phyloP scores from a whole-genome alignment of 1,284 basidiomycete genomes.

The Albatrellus sp. region DNA sequence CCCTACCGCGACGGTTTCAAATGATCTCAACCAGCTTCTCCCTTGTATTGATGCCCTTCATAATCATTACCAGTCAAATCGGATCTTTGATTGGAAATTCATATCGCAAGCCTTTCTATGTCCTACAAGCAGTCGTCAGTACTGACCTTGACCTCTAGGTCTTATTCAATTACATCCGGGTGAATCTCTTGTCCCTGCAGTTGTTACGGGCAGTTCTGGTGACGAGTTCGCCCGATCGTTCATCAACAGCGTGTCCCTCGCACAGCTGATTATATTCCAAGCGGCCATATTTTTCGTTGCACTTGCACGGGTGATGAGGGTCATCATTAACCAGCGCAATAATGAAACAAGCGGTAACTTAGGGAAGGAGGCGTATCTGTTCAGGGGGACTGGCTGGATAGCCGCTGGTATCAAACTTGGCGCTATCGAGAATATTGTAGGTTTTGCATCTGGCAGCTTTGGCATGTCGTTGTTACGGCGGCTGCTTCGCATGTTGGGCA shows the following conservation, averaged over 20 bases:
- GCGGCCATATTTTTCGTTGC: constrained; percentile 41
- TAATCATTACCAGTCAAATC: constrained; percentile 42
- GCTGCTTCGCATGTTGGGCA: constrained; percentile 39
- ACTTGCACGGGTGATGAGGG: constrained; percentile 41
- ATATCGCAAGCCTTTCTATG: constrained; percentile 30
- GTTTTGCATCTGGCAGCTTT: constrained; percentile 45
- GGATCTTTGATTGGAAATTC: constrained; percentile 52
- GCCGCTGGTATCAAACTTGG: constrained; percentile 45
- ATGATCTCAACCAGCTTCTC: constrained; percentile 33
- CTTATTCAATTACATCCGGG: constrained; percentile 1
- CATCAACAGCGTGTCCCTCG: constrained; percentile 46
- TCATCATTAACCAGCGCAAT: constrained; percentile 35
- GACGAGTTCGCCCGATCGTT: constrained; percentile 37
- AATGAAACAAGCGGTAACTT: constrained; percentile 27
- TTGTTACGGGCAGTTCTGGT: constrained; percentile 28
- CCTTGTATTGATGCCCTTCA: constrained; percentile 39
- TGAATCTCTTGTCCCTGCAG: constrained; percentile 17
- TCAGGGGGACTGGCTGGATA: constrained; percentile 55
- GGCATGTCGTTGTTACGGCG: constrained; percentile 39
- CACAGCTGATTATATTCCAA: constrained; percentile 44
- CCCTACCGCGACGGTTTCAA: constrained; percentile 36
- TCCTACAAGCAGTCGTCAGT: not conserved
- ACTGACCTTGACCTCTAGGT: not conserved
- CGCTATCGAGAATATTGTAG: constrained; percentile 49
- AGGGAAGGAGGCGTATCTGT: constrained; percentile 34